Evolutionary conservation across 306 rosid species (phyloP).

Genomic region (Casuarina cunninghamiana): DNA sequence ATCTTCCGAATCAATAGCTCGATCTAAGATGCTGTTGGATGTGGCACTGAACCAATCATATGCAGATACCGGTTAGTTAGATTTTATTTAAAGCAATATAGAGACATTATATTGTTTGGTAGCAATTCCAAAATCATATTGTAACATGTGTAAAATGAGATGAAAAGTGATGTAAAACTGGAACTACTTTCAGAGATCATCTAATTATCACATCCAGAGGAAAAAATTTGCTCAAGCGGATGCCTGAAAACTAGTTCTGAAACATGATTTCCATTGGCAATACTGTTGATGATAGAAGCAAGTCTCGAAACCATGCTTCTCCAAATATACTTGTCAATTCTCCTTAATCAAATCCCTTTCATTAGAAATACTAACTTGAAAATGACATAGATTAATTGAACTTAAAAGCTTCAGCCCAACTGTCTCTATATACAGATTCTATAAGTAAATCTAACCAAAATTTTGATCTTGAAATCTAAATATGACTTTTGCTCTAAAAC

Average conservation of each 20-base stretch:
- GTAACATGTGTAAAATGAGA: background rate
- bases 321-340: too few relatives aligned
- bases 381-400: background rate
- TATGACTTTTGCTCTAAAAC: background rate
- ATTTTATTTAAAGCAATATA: slow-evolving; percentile 28
- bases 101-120: background rate
- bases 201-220: background rate
- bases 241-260: background rate
- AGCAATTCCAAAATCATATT: background rate
- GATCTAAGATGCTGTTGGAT: slow-evolving; percentile 95
- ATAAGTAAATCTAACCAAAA: background rate
- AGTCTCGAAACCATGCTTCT: too few relatives aligned
- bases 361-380: background rate
- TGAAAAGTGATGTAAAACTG: background rate
- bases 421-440: background rate
- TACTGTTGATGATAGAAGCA: too few relatives aligned
- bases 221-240: background rate
- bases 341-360: too few relatives aligned
- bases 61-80: slow-evolving; percentile 36
- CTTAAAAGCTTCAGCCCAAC: background rate
- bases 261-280: background rate
- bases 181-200: background rate
- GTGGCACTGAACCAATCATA: slow-evolving; percentile 69
- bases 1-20: slow-evolving; percentile 97
- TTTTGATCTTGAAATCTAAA: background rate